Evolutionary conservation across 2,329 filamentous ascomycete species (phyloP).

Genomic region (Aureobasidium melanogenum): DNA sequence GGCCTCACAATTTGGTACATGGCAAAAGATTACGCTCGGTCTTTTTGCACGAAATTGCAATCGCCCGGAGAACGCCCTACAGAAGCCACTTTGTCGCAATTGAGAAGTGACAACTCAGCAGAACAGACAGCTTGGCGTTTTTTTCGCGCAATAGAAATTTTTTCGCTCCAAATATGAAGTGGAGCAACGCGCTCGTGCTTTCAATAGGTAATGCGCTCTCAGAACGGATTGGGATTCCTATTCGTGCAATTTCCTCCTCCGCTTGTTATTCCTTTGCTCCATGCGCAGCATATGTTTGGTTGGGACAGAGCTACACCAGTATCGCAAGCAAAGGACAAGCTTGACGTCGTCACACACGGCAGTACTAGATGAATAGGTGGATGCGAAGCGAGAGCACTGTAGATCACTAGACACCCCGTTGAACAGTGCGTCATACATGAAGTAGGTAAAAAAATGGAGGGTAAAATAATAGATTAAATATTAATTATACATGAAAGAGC

Average conservation of each 20-base stretch:
- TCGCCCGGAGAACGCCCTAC: background rate
- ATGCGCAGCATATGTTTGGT: background rate
- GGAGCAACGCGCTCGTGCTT: background rate
- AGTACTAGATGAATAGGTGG: background rate
- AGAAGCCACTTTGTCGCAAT: background rate
- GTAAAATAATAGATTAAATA: background rate
- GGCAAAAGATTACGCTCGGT: background rate
- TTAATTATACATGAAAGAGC: background rate
- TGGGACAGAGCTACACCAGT: background rate
- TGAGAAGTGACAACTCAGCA: background rate
- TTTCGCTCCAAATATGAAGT: background rate
- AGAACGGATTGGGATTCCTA: background rate
- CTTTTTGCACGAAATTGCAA: background rate
- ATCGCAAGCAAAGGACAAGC: background rate
- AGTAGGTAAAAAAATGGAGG: background rate
- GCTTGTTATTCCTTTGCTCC: background rate
- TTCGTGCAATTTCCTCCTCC: background rate
- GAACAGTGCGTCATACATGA: slow-evolving; percentile 5
- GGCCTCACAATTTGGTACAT: background rate
- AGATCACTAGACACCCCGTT: background rate
- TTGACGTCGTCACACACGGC: background rate
- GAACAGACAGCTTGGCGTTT: background rate
- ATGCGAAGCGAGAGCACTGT: background rate
- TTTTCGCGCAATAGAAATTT: background rate
- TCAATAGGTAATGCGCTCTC: background rate